Base-by-base conservation (phyloP, 106 monocot genomes). In the Dactylorhiza incarnata region DNA sequence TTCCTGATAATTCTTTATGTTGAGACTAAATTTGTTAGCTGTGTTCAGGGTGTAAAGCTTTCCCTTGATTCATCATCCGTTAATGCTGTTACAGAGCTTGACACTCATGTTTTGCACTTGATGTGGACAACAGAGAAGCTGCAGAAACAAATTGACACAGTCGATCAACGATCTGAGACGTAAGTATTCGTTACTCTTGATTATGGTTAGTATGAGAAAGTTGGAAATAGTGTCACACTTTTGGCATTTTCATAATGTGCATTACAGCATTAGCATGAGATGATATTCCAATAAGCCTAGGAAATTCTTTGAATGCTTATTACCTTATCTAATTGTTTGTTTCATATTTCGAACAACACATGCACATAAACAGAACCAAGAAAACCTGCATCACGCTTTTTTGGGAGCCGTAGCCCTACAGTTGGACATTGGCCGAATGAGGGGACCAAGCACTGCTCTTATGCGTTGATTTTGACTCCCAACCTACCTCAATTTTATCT, bases 41-140 rank as follows among this genome's bases (percentile, higher is more conserved):
- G 29, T 87, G 54, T 89, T 79, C 85, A 99, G 97, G 97, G 97
- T 67, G 81, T 94, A 26, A 99, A 99, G 76, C 5, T 94, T 71
- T 94, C 97, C 5, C 89, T 94, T 47, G 76, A 73, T 9, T 23
- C 87, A 70, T 17, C 83, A 78, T 63, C 82, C 45, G 82, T 85
- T 81, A 54, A 77, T 10, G 52, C 58, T 77, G 69, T 89, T 46
- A 83, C 86, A 45, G 85, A 72, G 54, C 81, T 97, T 84, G 97
- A 97, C 68, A 82, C 78, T 82, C 83, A 97, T 75, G 25, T 81
- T 76, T 74, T 97, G 83, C 93, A 94, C 45, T 83, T 99, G 82
- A 84, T 76, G 58, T 94, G 84, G 86, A 94, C 91, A 23, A 61
- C 78, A 66, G 97, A 99, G 72, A 89, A 86, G 71, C 69, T 99